A percentile compares a stretch with the other conserved stretches of the same genome.
Evolutionary conservation across 2,329 filamentous ascomycete genomes (phyloP).

Genomic region (Fusarium goolgardi): DNA sequence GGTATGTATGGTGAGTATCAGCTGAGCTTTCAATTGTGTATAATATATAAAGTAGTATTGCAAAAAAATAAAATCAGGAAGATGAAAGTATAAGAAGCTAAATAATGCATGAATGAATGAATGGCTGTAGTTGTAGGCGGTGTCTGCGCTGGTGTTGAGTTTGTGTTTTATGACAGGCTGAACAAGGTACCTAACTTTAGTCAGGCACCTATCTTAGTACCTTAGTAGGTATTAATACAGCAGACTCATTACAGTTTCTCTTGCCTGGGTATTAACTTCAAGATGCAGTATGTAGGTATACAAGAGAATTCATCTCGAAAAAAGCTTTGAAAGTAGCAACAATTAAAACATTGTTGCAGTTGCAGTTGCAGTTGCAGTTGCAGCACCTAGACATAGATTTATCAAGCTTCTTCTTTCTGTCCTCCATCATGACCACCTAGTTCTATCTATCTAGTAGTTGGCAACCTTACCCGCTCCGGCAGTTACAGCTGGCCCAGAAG

Average conservation of each 20-base stretch:
- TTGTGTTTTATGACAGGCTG: background rate
- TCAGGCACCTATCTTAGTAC: background rate
- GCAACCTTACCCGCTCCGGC: background rate
- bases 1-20: background rate
- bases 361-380: no score
- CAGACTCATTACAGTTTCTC: background rate
- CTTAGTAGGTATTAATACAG: background rate
- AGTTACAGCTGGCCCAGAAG: background rate
- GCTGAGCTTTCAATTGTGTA: background rate
- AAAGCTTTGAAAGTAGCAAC: background rate
- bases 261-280: background rate
- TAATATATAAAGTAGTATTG: background rate
- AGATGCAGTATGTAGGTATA: background rate
- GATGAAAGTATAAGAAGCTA: background rate
- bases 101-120: slow-evolving; percentile 3
- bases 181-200: background rate
- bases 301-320: background rate
- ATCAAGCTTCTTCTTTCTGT: background rate
- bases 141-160: slow-evolving; percentile 3
- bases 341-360: no score
- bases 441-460: no score
- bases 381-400: no score
- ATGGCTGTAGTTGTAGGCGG: background rate
- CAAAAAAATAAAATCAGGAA: background rate
- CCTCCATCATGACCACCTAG: background rate